Conservation (phyloP, 805 yeast species). For the Pichia manshurica region DNA sequence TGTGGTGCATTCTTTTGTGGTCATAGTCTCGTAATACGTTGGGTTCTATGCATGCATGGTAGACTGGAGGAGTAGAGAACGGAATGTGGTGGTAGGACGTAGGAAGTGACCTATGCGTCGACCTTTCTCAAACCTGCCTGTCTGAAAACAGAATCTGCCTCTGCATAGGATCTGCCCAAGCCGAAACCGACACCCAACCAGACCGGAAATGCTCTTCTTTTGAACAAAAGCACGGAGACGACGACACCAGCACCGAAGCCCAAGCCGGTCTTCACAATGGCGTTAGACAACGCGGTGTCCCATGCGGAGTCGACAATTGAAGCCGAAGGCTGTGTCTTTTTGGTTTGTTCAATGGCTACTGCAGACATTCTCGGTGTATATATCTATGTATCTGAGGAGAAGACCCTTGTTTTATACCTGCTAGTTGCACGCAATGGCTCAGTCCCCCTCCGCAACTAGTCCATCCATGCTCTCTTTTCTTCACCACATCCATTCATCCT, state of each 20-base stretch:
- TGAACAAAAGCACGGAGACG: constrained; percentile 83
- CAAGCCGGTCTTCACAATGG: constrained; percentile 88
- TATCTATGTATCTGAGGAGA: neutral
- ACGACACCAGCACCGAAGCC: constrained; percentile 97
- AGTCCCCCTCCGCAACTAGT: no score
- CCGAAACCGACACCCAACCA: constrained; percentile 98
- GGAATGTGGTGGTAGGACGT: no score
- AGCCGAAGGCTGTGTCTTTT: constrained; percentile 20
- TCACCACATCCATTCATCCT: neutral
- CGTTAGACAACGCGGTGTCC: constrained; percentile 95
- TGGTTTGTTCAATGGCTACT: constrained; percentile 6
- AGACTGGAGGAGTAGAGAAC: no score
- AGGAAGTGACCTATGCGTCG: constrained; percentile 44
- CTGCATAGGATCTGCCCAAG: constrained; percentile 95
- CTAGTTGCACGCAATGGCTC: no score
- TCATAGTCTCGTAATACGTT: no score
- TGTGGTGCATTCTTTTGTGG: no score
- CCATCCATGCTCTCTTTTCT: no score
- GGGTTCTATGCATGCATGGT: no score
- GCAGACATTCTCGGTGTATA: constrained; percentile 5
- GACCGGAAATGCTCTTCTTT: constrained; percentile 94
- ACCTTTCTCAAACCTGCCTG: constrained; percentile 71
- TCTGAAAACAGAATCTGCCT: constrained; percentile 96
- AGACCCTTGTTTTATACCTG: no score
- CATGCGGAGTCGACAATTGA: constrained; percentile 43